Conservation (phyloP, 192 early-diverging fungal species). For the Coemansia sp. region DNA sequence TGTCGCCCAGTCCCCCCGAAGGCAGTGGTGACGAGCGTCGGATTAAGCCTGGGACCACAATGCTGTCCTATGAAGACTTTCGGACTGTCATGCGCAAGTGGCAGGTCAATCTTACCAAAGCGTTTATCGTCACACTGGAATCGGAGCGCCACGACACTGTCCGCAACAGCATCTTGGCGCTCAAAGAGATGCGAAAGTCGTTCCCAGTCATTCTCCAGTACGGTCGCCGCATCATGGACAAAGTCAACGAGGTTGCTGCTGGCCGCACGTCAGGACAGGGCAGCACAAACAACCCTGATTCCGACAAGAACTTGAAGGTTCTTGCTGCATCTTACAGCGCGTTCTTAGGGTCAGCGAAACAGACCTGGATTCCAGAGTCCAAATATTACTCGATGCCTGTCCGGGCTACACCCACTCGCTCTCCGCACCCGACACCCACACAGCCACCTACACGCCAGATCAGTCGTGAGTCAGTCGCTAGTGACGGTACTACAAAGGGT, state of each 20-base stretch:
- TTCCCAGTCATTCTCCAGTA: slow-evolving; percentile 41
- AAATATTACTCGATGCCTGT: slow-evolving; percentile 28
- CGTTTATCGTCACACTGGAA: slow-evolving; percentile 25
- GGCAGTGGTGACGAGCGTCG: slow-evolving; percentile 28
- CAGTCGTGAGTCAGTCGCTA: slow-evolving; percentile 6
- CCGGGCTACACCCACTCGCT: not conserved
- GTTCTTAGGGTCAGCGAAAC: slow-evolving; percentile 31
- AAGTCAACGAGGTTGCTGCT: slow-evolving; percentile 34
- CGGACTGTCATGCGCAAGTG: slow-evolving; percentile 50
- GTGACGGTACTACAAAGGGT: not conserved
- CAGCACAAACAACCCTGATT: slow-evolving; percentile 10
- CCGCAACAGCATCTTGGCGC: slow-evolving; percentile 45
- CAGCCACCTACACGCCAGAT: slow-evolving; percentile 13
- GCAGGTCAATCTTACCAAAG: slow-evolving; percentile 41
- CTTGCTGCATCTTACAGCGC: slow-evolving; percentile 44
- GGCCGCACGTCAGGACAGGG: not conserved
- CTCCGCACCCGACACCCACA: slow-evolving; percentile 2
- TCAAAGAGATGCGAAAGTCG: slow-evolving; percentile 40
- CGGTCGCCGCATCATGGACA: slow-evolving; percentile 36
- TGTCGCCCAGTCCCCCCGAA: slow-evolving; percentile 1
- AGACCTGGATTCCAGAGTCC: slow-evolving; percentile 37
- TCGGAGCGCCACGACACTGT: slow-evolving; percentile 41
- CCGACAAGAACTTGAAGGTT: slow-evolving; percentile 47
- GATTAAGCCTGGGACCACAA: slow-evolving; percentile 24
- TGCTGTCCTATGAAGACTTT: slow-evolving; percentile 46